Base-by-base conservation (phyloP, 305 asterid genomes). In the Plantago coronopus region DNA sequence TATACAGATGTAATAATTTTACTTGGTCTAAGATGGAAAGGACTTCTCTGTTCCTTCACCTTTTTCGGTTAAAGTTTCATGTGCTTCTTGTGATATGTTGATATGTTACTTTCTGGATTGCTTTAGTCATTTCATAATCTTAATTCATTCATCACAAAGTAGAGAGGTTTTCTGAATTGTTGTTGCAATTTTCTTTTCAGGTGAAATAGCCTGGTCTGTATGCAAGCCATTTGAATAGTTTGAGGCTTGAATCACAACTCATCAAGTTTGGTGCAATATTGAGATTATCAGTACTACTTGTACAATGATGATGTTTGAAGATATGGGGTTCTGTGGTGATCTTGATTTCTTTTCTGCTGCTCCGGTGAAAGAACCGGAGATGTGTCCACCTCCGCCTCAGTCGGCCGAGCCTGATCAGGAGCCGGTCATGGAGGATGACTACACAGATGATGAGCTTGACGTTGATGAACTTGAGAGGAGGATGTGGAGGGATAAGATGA, bases 401-500 rank as follows among this genome's bases (percentile, higher is more conserved):
- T 48, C 75, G 21, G 67, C 75, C 4, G 83, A 60, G 72, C 61
- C 72, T 5, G 89, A 72, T 71, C 66, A 72, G 12, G 89, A 72
- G 67, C 73, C 70, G 6, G 79, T 47, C 20, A 77, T 63, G 17
- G 95, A 84, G 25, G 95, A 89, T n/a, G 97, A 89, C 31, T 87
- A 84, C 73, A 74, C 83, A 0, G 95, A 87, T 51, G 97, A 87
- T 8, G 97, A 89, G 64, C 78, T 81, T 13, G 95, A 87, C 20
- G 84, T 83, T 68, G 88, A 89, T 69, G 97, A 89, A 50, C 88
- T 89, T 9, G 95, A 89, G 72, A 78, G 78, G 71, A 75, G 97
- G 70, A 67, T 89, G 88, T 89, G 95, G 97, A 79, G 83, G 71
- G 88, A 87, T 72, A 86, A 87, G 78, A 81, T 89, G 94, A 68